Base-by-base conservation (phyloP, 129 eudicot species). In the Gnaphalium uliginosum region DNA sequence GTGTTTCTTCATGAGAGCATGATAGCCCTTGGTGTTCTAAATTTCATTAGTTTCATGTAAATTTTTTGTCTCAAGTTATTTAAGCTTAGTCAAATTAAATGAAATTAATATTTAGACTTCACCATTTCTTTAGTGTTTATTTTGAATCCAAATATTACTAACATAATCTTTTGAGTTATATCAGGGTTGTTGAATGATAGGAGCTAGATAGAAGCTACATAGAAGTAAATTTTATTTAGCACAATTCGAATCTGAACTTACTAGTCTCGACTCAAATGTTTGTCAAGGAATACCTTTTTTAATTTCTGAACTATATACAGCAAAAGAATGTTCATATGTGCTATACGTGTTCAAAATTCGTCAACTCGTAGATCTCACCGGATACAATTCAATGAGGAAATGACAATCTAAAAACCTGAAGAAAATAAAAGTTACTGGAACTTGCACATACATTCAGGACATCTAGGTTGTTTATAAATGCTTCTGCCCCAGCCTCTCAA, bases 361-460 rank as follows among this genome's bases (percentile, higher is more conserved):
- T 18, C 8, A 51, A 5, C 23, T 4, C 58, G 5, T 58, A 8
- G 1, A 58, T 22, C 29, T n/a, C 24, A 54, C 15, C 23, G 14
- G 35, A 57, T 18, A 48, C 72, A 76, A 65, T 53, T 66, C 46
- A 67, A 24, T 18, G 29, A 74, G 4, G 9, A 37, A 77, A 69
- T 8, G 4, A 21, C 53, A 48, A 58, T 66, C 33, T 10, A 6
- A 78, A 69, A 69, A 41, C 15, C 9, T 2, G 13, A 13, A 35
- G 18, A 77, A 32, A 43, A 65, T 2, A 17, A 11, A 17, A 5
- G 32, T 77, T 79, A 81, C 69, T 73, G 68, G 18, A 87, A 80
- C 79, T 75, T 84, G 82, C 99, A 94, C 97, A 94, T 94, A 83
- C 99, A 94, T 33, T 91, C 92, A 10, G 80, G 85, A 80, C 93